phyloP scores from a whole-genome alignment of 2,329 filamentous ascomycete genomes.

The Trichoderma sp. region DNA sequence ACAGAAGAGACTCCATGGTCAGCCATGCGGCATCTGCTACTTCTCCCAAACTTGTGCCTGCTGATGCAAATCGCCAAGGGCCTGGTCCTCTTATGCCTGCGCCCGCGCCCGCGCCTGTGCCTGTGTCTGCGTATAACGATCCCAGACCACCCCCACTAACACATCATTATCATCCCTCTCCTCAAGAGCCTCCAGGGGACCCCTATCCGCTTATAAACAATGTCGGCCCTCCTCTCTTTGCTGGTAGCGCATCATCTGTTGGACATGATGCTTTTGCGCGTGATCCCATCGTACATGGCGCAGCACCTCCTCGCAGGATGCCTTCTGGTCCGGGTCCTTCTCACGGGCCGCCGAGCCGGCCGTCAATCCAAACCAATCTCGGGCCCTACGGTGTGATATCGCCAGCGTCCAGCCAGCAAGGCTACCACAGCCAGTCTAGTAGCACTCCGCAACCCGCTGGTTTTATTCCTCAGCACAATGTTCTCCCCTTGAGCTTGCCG shows the following conservation, averaged over 20 bases:
- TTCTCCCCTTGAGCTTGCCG: conserved; percentile 63
- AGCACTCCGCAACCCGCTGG: conserved; percentile 49
- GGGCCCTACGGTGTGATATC: conserved; percentile 55
- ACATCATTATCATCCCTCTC: conserved; percentile 51
- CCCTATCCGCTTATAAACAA: conserved; percentile 51
- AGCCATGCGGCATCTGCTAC: conserved; percentile 38
- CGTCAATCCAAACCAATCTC: conserved; percentile 50
- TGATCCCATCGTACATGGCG: conserved; percentile 5
- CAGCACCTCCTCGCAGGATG: conserved; percentile 33
- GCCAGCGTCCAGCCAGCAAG: conserved; percentile 53
- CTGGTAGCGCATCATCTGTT: conserved; percentile 26
- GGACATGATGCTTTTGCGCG: conserved; percentile 15
- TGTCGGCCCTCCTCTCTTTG: conserved; percentile 43
- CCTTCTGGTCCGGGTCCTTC: conserved; percentile 39
- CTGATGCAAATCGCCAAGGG: conserved; percentile 47
- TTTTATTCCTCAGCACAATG: conserved; percentile 63
- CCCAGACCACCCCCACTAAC: conserved; percentile 41
- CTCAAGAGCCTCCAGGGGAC: conserved; percentile 47
- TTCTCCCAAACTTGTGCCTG: conserved; percentile 44
- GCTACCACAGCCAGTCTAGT: conserved; percentile 50
- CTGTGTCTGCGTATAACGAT: conserved; percentile 33
- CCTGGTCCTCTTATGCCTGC: conserved; percentile 36
- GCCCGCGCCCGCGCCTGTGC: background rate
- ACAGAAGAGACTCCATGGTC: conserved; percentile 64
- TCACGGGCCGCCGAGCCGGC: conserved; percentile 46